Base-by-base conservation (phyloP, 179 eudicot genomes). In the Spinacia oleracea region DNA sequence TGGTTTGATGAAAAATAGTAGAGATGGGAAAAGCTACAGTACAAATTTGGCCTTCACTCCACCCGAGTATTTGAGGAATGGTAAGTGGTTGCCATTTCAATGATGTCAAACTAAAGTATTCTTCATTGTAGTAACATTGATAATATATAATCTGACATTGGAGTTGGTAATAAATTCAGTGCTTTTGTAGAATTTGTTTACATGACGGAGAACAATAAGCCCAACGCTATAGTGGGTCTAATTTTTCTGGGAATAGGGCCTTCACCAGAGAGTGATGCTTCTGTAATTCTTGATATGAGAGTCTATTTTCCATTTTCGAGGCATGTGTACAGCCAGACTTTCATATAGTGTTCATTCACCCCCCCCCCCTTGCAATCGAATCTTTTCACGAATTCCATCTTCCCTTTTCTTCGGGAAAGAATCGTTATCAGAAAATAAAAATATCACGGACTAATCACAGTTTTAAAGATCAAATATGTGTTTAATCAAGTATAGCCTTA, bases 41-140 rank as follows among this genome's bases (percentile, higher is more conserved):
- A 93, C 98, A 67, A 93, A 93, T 84, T 82, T 93, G 84, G 98
- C 97, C 25, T 93, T 93, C 71, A 93, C 98, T 43, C 98, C 98
- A 45, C 98, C 98, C 35, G 97, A 93, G 78, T 93, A 93, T 83
- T 81, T 93, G 79, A 88, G 98, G 81, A 93, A 97, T 68, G 98
- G 98, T 91, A 87, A 55, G 74, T 65, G 16, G 58, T 74, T 50
- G 15, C 18, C 21, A 56, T 73, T 67, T 69, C n/a, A 23, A 14
- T n/a, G n/a, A n/a, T n/a, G n/a, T n/a, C n/a, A n/a, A n/a, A n/a
- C n/a, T n/a, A 72, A 16, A 45, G 48, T 42, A 25, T 38, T 35
- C 12, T 34, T n/a, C 48, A 46, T 16, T 25, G 42, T 25, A 68
- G 18, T 16, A 25, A 58, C 29, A 20, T 43, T 46, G 16, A 43